Percentiles rank a stretch among this genome's conserved stretches.
phyloP scores from a whole-genome alignment of 495 filamentous ascomycete species.

The Hypoxylon trugodes region DNA sequence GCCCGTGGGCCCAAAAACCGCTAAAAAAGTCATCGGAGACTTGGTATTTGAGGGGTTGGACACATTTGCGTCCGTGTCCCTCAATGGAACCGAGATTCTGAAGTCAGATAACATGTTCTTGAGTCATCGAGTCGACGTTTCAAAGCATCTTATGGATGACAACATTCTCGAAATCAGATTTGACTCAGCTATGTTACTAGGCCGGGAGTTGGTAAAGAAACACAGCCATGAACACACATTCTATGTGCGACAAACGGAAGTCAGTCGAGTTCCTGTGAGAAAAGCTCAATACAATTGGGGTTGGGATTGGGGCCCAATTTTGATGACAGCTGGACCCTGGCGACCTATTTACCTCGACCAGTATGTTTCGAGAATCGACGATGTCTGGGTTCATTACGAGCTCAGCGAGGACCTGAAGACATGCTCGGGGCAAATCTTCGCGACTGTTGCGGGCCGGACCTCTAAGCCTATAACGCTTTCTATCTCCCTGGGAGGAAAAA shows the following conservation, averaged over 20 bases:
- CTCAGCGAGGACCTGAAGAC: slow-evolving; percentile 55
- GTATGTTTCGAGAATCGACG: slow-evolving; percentile 56
- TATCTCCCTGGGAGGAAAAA: slow-evolving; percentile 52
- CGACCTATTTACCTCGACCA: slow-evolving; percentile 71
- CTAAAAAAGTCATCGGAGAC: slow-evolving; percentile 47
- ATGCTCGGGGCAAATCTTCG: slow-evolving; percentile 46
- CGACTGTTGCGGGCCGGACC: slow-evolving; percentile 58
- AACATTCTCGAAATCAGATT: slow-evolving; percentile 55
- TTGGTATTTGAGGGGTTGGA: slow-evolving; percentile 72
- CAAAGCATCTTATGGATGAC: slow-evolving; percentile 31
- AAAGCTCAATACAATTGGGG: slow-evolving; percentile 75
- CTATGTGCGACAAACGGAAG: slow-evolving; percentile 57
- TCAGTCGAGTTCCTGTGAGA: slow-evolving; percentile 51
- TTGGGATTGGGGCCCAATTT: slow-evolving; percentile 83
- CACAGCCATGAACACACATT: slow-evolving; percentile 56
- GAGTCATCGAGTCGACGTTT: slow-evolving; percentile 58
- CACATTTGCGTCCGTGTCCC: slow-evolving; percentile 67
- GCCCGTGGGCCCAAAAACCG: slow-evolving; percentile 60
- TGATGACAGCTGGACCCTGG: slow-evolving; percentile 80
- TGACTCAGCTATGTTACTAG: slow-evolving; percentile 50
- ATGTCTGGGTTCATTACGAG: slow-evolving; percentile 63
- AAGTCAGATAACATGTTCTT: slow-evolving; percentile 72
- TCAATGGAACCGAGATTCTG: slow-evolving; percentile 64
- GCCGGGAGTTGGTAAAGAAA: slow-evolving; percentile 50
- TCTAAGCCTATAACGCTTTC: slow-evolving; percentile 44